These are phyloP conservation scores for Tympanopsis confertula DNA, from an alignment of 2,329 filamentous ascomycete species.

Conservation along the genomic window DNA sequence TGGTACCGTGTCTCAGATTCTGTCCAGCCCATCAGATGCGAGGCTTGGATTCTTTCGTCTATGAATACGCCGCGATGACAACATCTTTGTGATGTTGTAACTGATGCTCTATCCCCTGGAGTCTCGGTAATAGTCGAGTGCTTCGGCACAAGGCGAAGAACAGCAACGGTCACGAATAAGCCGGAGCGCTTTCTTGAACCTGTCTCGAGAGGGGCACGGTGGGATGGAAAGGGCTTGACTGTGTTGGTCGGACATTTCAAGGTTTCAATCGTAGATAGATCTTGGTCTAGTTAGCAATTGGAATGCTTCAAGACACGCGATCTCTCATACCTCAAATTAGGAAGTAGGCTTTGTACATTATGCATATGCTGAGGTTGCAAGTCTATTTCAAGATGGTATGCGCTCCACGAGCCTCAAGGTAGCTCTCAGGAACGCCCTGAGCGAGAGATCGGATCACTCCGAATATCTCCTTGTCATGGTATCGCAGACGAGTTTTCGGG, in stretches of 20 bases:
- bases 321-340: too few relatives aligned
- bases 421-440: conserved; percentile 75
- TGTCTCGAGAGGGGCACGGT: conserved; percentile 18
- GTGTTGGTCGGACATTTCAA: conserved; percentile 70
- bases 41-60: too few relatives aligned
- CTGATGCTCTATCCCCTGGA: conserved; percentile 50
- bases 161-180: conserved; percentile 78
- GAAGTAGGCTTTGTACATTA: too few relatives aligned
- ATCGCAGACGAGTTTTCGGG: conserved; percentile 85
- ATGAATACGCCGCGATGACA: conserved; percentile 30
- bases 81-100: conserved; percentile 35
- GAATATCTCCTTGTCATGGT: conserved; percentile 90
- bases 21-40: too few relatives aligned
- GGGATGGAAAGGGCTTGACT: conserved; percentile 95
- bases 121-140: conserved; percentile 72
- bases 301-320: too few relatives aligned
- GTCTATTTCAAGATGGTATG: conserved; percentile 79
- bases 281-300: too few relatives aligned
- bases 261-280: too few relatives aligned
- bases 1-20: too few relatives aligned
- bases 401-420: conserved; percentile 78
- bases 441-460: conserved; percentile 67
- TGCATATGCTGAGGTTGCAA: too few relatives aligned
- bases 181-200: conserved; percentile 79
- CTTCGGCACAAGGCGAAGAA: conserved; percentile 27